Evolutionary conservation across 2,329 filamentous ascomycete species (phyloP), one percentile per base, ranked within the genome.

Genomic region (Phialocephala sp.): DNA sequence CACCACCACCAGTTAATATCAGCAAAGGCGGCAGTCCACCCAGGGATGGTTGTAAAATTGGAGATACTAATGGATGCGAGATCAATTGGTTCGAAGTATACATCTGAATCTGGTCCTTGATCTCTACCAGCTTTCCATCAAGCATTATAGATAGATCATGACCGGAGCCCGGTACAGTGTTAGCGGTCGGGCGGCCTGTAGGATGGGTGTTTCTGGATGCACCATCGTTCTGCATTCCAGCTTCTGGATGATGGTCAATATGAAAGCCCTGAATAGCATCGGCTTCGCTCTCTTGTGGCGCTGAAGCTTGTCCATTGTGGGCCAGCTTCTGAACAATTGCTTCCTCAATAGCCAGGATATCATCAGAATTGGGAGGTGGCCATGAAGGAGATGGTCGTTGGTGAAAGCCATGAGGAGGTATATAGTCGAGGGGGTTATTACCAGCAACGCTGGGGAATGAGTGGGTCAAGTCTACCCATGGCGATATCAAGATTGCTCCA

Each of bases 401-500:
- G 69, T 96, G 89, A 73, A 99, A 98, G 0, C 95, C 95, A 71
- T 90, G 85, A 0, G 89, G 80, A 4, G 95, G 95, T 39, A 99
- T 94, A 72, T 97, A 98, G 76, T 99, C 95, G 59, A 92, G 79
- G 0, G 87, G 86, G 59, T 87, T 88, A 47, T 93, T 87, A 5
- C 83, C 86, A 1, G 87, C 85, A n/a, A 97, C 85, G 70, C 94
- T 97, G 0, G 95, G 95, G 69, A 98, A 98, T 0, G 94, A 97
- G 76, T 98, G 94, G 0, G 93, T 97, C 61, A 98, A 80, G 76
- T 99, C 95, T 9, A 94, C 93, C 95, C 95, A 99, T 0, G 95
- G 95, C 59, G 93, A 97, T 60, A 98, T 91, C 47, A 98, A 82
- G 54, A 98, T 89, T 4, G 91, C 94, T 1, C 95, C 95, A 1